Percentiles rank a stretch among this genome's conserved stretches.
phyloP scores from a whole-genome alignment of 129 eudicot genomes.

The Chrysanthemum lavandulifolium region DNA sequence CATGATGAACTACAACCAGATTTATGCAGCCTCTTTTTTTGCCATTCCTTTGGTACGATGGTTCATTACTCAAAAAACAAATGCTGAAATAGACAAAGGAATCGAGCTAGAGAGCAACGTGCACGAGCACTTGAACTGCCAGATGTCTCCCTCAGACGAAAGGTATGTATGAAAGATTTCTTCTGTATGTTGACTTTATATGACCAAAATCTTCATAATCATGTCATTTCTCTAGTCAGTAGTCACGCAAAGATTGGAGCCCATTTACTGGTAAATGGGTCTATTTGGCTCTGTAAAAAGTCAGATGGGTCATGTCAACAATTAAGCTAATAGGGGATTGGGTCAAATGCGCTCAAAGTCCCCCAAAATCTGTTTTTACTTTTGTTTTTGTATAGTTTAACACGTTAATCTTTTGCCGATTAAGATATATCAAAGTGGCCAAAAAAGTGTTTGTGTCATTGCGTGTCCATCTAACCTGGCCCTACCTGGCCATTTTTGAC shows the following conservation, averaged over 20 bases:
- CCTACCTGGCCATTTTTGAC: background rate
- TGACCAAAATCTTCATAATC: slow-evolving; percentile 1
- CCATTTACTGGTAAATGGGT: background rate
- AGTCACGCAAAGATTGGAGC: background rate
- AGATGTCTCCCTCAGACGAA: slow-evolving; percentile 73
- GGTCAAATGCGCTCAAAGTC: background rate
- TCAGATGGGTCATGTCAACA: background rate
- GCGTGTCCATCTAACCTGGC: background rate
- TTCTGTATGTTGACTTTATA: slow-evolving; percentile 8
- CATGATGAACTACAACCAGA: slow-evolving; percentile 44
- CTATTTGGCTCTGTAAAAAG: background rate
- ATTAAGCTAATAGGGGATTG: background rate
- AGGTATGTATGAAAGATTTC: slow-evolving; percentile 44
- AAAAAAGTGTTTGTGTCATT: background rate
- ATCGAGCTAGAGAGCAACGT: slow-evolving; percentile 67
- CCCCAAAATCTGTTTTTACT: background rate
- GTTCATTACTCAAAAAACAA: slow-evolving; percentile 59
- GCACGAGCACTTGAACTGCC: slow-evolving; percentile 78
- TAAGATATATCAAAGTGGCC: background rate
- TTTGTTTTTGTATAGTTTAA: background rate
- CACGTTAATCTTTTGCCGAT: background rate
- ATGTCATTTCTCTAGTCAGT: background rate
- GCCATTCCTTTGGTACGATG: slow-evolving; percentile 94
- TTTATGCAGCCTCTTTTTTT: slow-evolving; percentile 95
- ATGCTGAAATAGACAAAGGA: slow-evolving; percentile 73